Evolutionary conservation across 768 basidiomycete genomes (phyloP).

Genomic region (Suillus plorans): DNA sequence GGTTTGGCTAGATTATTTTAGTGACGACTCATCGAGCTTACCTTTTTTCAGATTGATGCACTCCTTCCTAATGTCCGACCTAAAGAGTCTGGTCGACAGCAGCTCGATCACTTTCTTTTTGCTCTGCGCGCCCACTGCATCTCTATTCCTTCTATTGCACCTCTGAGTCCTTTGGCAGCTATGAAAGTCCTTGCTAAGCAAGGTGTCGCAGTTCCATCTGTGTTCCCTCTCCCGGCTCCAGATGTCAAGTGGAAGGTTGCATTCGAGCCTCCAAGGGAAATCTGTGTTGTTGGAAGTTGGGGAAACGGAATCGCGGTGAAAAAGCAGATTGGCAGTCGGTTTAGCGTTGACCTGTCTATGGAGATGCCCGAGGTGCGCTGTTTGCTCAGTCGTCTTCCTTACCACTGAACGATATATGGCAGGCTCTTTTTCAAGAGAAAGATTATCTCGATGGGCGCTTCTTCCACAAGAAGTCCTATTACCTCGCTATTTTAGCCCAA

Average conservation of each 20-base stretch:
- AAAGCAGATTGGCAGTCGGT: constrained; percentile 60
- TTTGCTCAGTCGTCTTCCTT: neutral
- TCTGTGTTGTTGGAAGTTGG: constrained; percentile 86
- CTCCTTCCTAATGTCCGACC: constrained; percentile 76
- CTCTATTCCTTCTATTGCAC: constrained; percentile 52
- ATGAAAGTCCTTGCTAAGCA: constrained; percentile 51
- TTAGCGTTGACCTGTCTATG: constrained; percentile 76
- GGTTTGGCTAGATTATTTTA: constrained; percentile 37
- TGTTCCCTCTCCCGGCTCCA: constrained; percentile 66
- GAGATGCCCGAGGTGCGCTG: constrained; percentile 81
- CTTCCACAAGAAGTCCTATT: constrained; percentile 91
- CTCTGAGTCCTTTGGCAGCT: constrained; percentile 68
- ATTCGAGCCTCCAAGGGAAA: constrained; percentile 75
- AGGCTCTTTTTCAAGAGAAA: constrained; percentile 92
- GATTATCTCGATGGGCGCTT: constrained; percentile 88
- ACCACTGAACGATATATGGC: constrained; percentile 5
- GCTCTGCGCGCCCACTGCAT: constrained; percentile 65
- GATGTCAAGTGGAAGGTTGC: constrained; percentile 89
- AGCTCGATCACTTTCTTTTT: constrained; percentile 68
- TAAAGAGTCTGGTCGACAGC: constrained; percentile 52
- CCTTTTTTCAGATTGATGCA: constrained; percentile 63
- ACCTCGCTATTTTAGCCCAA: constrained; percentile 76
- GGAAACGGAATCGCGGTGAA: constrained; percentile 74
- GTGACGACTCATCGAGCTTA: constrained; percentile 3
- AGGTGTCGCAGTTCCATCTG: constrained; percentile 65